Evolutionary conservation across 148 eudicot species (phyloP), one percentile per base, ranked within the genome.

Genomic region (Vaccinium corymbosum): DNA sequence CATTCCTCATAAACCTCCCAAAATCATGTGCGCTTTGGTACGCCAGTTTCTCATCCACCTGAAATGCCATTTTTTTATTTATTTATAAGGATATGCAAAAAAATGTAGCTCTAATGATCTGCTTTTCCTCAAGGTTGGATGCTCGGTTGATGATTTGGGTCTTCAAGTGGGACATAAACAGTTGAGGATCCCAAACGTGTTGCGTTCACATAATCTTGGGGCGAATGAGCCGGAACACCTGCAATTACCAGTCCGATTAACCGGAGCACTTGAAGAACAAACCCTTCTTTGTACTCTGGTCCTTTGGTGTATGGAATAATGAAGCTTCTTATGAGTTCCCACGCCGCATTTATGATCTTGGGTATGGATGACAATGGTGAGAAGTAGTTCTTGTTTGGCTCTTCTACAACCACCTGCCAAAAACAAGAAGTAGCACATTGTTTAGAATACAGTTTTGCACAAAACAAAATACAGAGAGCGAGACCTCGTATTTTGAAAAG

Each of bases 301-400:
- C 94, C 96, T 20, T 76, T 84, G 7, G 78, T 64, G 62, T 80
- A 78, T 1, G 88, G 76, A 19, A 93, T 91, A 7, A 88, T 64
- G 76, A 92, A 88, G 84, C 94, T 90, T 83, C 96, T 87, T 35
- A 92, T 84, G 48, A 93, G 66, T 91, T 93, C 94, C 95, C 94
- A 92, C 1, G 82, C 19, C 4, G 96, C 94, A 84, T 81, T 90
- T 27, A 87, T 5, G 17, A 56, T 84, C 82, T 81, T 85, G 4
- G 84, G 84, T 48, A 89, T n/a, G 56, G 27, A 20, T 46, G 77
- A 77, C 7, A 76, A 49, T 76, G 80, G 81, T 29, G 83, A 75
- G 77, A 83, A 76, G 57, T 84, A 86, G 81, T 72, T 76, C 83
- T 83, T 83, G 79, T 88, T 82, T 55, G 92, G 88, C 50, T 82